These are phyloP conservation scores for Cyphellophora europaea DNA, from an alignment of 2,329 filamentous ascomycete species.

Conservation along the genomic window DNA sequence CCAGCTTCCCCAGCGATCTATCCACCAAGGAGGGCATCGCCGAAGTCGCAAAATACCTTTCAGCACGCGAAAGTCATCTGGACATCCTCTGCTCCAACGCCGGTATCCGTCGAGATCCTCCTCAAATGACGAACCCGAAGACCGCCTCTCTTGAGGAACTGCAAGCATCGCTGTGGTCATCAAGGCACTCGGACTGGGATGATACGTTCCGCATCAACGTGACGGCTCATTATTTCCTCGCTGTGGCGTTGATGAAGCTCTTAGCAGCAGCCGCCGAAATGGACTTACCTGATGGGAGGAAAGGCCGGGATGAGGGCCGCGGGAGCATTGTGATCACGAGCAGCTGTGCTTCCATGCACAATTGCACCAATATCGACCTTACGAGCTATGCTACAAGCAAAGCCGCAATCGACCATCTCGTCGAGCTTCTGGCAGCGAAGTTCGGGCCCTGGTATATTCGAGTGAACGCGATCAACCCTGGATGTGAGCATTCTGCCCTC, in stretches of 20 bases:
- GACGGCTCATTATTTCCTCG: slow-evolving; percentile 41
- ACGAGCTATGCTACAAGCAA: slow-evolving; percentile 44
- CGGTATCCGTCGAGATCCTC: slow-evolving; percentile 38
- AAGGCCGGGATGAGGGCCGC: slow-evolving; percentile 30
- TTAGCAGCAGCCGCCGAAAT: slow-evolving; percentile 30
- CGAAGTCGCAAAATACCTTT: slow-evolving; percentile 23
- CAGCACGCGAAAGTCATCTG: slow-evolving; percentile 29
- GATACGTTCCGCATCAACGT: slow-evolving; percentile 40
- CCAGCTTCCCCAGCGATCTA: slow-evolving; percentile 25
- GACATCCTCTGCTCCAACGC: slow-evolving; percentile 43
- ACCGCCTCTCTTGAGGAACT: slow-evolving; percentile 32
- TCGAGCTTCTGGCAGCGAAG: slow-evolving; percentile 39
- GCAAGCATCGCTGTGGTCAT: slow-evolving; percentile 40
- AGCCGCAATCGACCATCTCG: slow-evolving; percentile 44
- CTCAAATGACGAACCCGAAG: slow-evolving; percentile 34
- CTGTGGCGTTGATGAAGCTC: slow-evolving; percentile 37
- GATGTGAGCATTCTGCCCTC: slow-evolving; percentile 24
- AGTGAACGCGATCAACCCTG: slow-evolving; percentile 36
- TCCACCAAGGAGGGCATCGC: slow-evolving; percentile 32
- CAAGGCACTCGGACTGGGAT: slow-evolving; percentile 32
- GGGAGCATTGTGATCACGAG: slow-evolving; percentile 41
- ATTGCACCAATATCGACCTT: slow-evolving; percentile 43
- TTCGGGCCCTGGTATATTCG: slow-evolving; percentile 31
- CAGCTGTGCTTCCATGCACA: slow-evolving; percentile 44
- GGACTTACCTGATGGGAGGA: slow-evolving; percentile 19